A percentile compares a stretch with the other conserved stretches of the same genome.
These are phyloP conservation scores for Claviceps maximensis DNA, from an alignment of 2,329 filamentous ascomycete genomes.

Conservation along the genomic window DNA sequence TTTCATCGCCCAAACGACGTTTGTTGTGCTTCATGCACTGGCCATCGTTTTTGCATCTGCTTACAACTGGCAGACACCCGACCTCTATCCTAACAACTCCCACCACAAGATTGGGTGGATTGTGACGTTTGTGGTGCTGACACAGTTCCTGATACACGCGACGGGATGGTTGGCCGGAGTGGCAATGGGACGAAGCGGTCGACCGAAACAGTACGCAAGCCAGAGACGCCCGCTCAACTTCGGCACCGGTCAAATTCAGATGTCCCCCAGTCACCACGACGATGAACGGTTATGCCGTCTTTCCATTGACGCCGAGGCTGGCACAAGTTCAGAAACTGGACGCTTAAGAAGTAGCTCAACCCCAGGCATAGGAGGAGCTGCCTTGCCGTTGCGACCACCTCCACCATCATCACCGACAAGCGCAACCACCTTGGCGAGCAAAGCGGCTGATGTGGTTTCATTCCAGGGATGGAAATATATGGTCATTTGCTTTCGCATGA, in stretches of 20 bases:
- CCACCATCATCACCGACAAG: constrained; percentile 28
- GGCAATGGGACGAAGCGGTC: not conserved
- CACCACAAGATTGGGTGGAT: constrained; percentile 85
- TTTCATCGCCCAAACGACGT: constrained; percentile 53
- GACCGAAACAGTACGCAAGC: constrained; percentile 30
- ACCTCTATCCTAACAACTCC: constrained; percentile 77
- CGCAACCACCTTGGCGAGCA: constrained; percentile 38
- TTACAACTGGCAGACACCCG: constrained; percentile 71
- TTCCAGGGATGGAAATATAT: constrained; percentile 44
- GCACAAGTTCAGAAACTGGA: constrained; percentile 55
- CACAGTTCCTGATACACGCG: constrained; percentile 57
- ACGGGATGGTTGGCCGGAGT: constrained; percentile 42
- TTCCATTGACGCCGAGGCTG: constrained; percentile 62
- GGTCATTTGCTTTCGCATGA: constrained; percentile 45
- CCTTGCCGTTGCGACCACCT: constrained; percentile 12
- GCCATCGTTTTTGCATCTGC: constrained; percentile 53
- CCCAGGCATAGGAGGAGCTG: constrained; percentile 36
- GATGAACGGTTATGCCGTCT: constrained; percentile 39
- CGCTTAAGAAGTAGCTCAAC: constrained; percentile 52
- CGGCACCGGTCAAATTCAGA: constrained; percentile 16
- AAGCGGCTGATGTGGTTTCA: constrained; percentile 42
- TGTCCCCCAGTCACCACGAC: constrained; percentile 19
- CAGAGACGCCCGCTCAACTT: constrained; percentile 48
- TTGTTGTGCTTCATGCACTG: constrained; percentile 48
- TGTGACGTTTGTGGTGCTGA: constrained; percentile 55